Base-by-base conservation (phyloP, 2,329 filamentous ascomycete species). In the Aspergillus unguis region DNA sequence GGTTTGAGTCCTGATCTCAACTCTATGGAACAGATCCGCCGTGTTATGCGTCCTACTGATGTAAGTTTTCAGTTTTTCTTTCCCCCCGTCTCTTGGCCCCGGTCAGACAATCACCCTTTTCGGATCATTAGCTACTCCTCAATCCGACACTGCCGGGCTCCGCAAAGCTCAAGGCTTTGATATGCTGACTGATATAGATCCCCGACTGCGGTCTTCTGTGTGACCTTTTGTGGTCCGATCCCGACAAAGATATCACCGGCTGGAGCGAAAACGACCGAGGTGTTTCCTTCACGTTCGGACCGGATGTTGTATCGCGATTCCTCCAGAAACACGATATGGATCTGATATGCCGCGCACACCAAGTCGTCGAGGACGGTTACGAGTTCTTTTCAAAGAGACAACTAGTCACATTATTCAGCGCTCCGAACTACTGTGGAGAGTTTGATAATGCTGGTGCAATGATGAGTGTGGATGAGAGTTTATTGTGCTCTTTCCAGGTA, bases 261-360 rank as follows among this genome's bases (percentile, higher is more conserved):
- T 99, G 94, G 94, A 95, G 90, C 73, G 94, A 97, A 79, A 99
- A 97, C 73, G 94, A 99, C 70, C 88, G 94, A 70, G 94, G 94
- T 78, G 94, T 99, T 32, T 96, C 92, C 43, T 99, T 97, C 79
- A 97, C 94, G 48, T 99, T 99, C 67, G 94, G 94, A 4, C 92
- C 92, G 23, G 92, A 99, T 66, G 94, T 99, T 25, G 92, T 99
- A 37, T 96, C 92, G 47, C 86, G 92, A 59, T 99, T 99, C 83
- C 77, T 99, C 57, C 92, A 96, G 78, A 97, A 97, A 78, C 94
- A 97, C 74, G 94, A 99, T 77, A 97, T 99, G 92, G 94, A 99
- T 68, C 82, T 99, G 69, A 97, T 99, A 73, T 99, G 94, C 77
- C 90, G 94, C 75, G 94, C 94, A 60, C 94, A 99, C 76, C 92